Percentiles rank a stretch among this genome's conserved stretches.
Conservation (phyloP, 352 stramenopile genomes). For the Globisporangium ultimum region DNA sequence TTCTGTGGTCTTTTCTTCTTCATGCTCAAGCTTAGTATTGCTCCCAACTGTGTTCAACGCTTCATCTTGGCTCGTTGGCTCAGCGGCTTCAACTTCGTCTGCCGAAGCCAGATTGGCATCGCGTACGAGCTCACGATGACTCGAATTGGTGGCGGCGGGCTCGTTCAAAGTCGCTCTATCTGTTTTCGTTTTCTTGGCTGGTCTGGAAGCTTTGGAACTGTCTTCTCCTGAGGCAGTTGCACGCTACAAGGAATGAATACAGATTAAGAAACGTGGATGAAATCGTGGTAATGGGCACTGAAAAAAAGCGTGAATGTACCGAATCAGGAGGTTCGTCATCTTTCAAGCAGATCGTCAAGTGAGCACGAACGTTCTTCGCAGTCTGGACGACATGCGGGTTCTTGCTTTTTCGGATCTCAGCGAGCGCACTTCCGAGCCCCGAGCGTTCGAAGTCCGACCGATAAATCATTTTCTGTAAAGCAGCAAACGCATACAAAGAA, state of each 20-base stretch:
- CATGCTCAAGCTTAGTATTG: no score
- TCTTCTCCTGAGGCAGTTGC: not conserved
- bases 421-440: conserved; percentile 10
- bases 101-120: no score
- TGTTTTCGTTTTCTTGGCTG: no score
- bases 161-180: no score
- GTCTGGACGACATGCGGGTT: conserved; percentile 20
- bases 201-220: not conserved
- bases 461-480: conserved; percentile 9
- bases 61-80: no score
- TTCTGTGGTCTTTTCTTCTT: not conserved
- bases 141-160: no score
- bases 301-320: not conserved
- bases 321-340: conserved; percentile 5
- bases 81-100: no score
- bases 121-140: no score
- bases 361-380: conserved; percentile 15
- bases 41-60: no score
- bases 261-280: not conserved
- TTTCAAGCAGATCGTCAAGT: conserved; percentile 16
- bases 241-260: not conserved
- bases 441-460: conserved; percentile 14
- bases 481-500: not conserved
- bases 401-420: conserved; percentile 13
- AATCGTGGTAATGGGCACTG: no score